Evolutionary conservation across 2,329 filamentous ascomycete species (phyloP), one percentile per base, ranked within the genome.

Genomic region (Pestalotiopsis sp.): DNA sequence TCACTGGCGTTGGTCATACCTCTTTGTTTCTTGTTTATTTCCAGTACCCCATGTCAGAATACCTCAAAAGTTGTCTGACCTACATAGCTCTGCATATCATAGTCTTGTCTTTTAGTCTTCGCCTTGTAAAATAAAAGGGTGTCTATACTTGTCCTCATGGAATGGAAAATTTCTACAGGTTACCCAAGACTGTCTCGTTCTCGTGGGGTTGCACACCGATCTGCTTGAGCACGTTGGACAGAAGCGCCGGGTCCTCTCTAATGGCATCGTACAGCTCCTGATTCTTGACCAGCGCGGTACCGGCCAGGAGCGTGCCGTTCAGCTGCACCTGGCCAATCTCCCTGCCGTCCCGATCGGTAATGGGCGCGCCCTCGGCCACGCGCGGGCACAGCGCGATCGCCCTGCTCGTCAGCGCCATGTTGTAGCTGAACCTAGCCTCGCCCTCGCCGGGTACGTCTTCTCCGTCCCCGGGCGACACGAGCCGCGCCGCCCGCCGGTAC

Each of bases 251-350:
- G 55, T 84, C 77, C n/a, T 76, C 76, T 66, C 79, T 78, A 64
- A 91, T 71, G 0, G 81, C 82, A 68, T 88, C 79, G 87, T 87
- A 90, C 76, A 90, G 88, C 3, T 75, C 77, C 72, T 86, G 77
- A 35, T 75, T 87, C 78, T 90, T 91, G 17, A 91, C 88, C 66
- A 91, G 78, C 30, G 88, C 86, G 10, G 88, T 91, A 6, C 89
- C 89, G 10, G 88, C 89, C 69, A 91, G 75, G n/a, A 91, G 76
- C 0, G 89, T 90, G 3, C 89, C 89, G 66, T 91, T 91, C 40
- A 91, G 77, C 20, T 85, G 78, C 39, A 89, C 68, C 26, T 72
- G 75, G 0, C 86, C 86, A 1, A 81, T 75, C 9, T 76, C 70
- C 1, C 77, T 74, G 3, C 75, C 76, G 3, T 64, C 61, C 68